These are phyloP conservation scores for Acorus gramineus DNA, from an alignment of 106 monocot genomes.

Conservation along the genomic window DNA sequence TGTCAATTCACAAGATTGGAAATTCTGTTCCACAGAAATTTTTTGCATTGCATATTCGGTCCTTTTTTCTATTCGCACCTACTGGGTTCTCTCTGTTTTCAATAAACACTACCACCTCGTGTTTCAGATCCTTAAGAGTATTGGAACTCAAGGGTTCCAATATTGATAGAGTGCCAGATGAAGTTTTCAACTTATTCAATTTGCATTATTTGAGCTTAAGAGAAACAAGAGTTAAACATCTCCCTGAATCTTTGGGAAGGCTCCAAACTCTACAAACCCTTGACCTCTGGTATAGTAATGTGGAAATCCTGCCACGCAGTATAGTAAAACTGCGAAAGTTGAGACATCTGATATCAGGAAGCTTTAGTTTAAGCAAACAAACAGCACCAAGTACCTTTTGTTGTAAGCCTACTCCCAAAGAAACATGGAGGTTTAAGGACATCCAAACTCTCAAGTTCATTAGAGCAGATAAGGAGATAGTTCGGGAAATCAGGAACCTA, in stretches of 20 bases:
- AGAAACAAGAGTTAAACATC: background rate
- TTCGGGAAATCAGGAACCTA: slow-evolving; percentile 4
- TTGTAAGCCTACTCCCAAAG: background rate
- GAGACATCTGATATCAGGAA: background rate
- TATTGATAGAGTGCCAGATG: background rate
- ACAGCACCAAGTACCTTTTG: background rate
- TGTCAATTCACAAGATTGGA: slow-evolving; percentile 3
- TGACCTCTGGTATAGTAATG: background rate
- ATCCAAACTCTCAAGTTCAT: background rate
- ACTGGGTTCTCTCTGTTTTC: background rate
- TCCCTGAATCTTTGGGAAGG: slow-evolving; percentile 7
- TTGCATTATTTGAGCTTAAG: slow-evolving; percentile 6
- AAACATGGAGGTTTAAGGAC: background rate
- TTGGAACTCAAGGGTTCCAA: slow-evolving; percentile 9
- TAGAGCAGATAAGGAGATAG: background rate
- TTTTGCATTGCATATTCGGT: slow-evolving; percentile 6
- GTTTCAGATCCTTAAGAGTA: slow-evolving; percentile 5
- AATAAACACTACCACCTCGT: background rate
- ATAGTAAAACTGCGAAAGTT: slow-evolving; percentile 9
- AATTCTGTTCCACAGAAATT: background rate
- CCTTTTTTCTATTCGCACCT: slow-evolving; percentile 3
- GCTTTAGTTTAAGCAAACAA: background rate
- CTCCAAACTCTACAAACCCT: slow-evolving; percentile 7
- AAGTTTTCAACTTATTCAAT: background rate
- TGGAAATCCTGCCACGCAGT: background rate